Evolutionary conservation across 129 eudicot genomes (phyloP), one percentile per base, ranked within the genome.

Genomic region (Dittrichia graveolens): DNA sequence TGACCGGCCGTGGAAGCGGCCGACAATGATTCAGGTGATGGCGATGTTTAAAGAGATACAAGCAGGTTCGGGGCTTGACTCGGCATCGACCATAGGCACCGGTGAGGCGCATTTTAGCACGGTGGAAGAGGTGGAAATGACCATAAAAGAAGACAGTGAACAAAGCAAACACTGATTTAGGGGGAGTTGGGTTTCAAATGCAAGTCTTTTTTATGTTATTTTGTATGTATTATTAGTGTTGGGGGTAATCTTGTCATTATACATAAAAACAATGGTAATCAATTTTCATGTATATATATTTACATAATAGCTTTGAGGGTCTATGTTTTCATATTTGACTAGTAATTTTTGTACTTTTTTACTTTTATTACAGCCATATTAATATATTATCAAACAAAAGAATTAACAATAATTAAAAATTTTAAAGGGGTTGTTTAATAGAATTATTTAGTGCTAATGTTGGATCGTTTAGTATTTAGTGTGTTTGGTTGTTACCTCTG

Each of bases 21-120:
- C 99, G 18, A 90, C 97, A 6, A 90, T 95, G 96, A 95, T 95
- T 46, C 94, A 95, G 82, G 99, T 95, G 34, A 77, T 95, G 97
- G 86, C 96, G 10, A 88, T 83, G 97, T 91, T 95, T 53, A 95
- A 95, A 50, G 95, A 90, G 67, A 95, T 95, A 61, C 91, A 95
- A 44, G 99, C 96, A 1, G 99, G 99, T 8, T 83, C 97, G 1
- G 99, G 87, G 24, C 58, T 90, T 8, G 96, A 95, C 78, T 84
- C 98, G 2, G 12, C 73, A 7, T 85, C 98, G 19, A 72, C 95
- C 9, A 82, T 85, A 6, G 79, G 82, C 0, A 67, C 69, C 7
- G 89, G 87, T 3, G 96, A 85, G 19, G 79, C 59, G 49, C 77
- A 73, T 75, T 92, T 83, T 73, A 64, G 77, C 12, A 81, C 87